Conservation (phyloP, 208 protist species). For the Naegleria gruberi region DNA sequence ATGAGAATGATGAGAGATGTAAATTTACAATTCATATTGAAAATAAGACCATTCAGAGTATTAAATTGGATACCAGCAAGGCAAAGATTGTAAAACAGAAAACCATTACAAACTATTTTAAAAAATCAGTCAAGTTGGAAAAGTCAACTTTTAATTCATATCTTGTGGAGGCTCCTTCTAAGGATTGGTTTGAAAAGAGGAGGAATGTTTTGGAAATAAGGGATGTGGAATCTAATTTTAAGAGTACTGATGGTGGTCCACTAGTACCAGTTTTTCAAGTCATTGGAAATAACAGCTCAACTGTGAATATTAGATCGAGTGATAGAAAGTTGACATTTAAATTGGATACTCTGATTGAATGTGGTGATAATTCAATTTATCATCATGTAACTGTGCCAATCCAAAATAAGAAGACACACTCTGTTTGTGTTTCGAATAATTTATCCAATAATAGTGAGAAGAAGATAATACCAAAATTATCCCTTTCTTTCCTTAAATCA, state of each 20-base stretch:
- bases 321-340: background rate
- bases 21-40: background rate
- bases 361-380: background rate
- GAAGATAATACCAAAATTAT: background rate
- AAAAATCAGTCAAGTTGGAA: background rate
- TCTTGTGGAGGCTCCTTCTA: background rate
- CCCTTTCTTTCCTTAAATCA: slow-evolving; percentile 11
- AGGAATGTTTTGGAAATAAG: background rate
- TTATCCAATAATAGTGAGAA: background rate
- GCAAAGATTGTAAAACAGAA: background rate
- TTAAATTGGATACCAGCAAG: background rate
- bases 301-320: background rate
- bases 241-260: background rate
- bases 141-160: background rate
- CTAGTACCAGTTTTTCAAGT: background rate
- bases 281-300: background rate
- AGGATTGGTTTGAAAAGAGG: background rate
- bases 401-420: background rate
- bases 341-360: background rate
- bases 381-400: background rate
- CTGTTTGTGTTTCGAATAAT: background rate
- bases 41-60: background rate
- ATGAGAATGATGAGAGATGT: background rate
- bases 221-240: background rate
- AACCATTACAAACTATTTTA: background rate